Conservation (phyloP, 1,139 yeast species). For the Saccharomyces pastorianus region DNA sequence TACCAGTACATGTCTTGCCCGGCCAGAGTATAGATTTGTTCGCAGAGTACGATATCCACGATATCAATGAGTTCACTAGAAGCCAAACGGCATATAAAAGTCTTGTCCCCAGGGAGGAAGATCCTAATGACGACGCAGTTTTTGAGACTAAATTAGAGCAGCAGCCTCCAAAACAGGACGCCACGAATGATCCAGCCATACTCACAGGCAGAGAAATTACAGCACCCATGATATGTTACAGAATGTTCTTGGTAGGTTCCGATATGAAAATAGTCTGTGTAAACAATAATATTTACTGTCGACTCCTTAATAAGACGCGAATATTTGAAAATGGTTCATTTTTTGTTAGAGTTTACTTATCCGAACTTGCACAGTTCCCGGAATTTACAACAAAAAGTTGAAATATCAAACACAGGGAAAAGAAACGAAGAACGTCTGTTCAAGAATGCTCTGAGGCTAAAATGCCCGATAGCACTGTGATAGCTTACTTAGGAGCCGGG, state of each 20-base stretch:
- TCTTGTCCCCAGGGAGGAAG: constrained; percentile 71
- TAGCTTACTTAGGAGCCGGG: not conserved
- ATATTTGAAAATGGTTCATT: not conserved
- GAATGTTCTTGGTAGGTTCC: not conserved
- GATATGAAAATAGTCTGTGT: not conserved
- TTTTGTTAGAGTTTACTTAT: not conserved
- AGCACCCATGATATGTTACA: constrained; percentile 59
- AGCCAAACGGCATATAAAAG: constrained; percentile 76
- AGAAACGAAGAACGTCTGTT: not conserved
- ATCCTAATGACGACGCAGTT: constrained; percentile 43
- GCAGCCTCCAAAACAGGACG: constrained; percentile 83
- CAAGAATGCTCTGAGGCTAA: not conserved
- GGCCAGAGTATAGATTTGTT: constrained; percentile 72
- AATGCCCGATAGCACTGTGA: not conserved
- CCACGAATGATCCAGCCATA: constrained; percentile 57
- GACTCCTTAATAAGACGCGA: not conserved
- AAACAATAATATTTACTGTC: not conserved
- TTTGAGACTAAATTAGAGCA: constrained; percentile 62
- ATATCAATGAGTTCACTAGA: constrained; percentile 65
- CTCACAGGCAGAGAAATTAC: constrained; percentile 58
- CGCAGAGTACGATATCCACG: constrained; percentile 80
- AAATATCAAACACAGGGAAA: not conserved
- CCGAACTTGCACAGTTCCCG: not conserved
- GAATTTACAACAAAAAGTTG: not conserved
- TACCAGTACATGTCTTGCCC: constrained; percentile 70